Evolutionary conservation across 2,329 filamentous ascomycete species (phyloP).

Genomic region (Thielaviopsis euricoi): DNA sequence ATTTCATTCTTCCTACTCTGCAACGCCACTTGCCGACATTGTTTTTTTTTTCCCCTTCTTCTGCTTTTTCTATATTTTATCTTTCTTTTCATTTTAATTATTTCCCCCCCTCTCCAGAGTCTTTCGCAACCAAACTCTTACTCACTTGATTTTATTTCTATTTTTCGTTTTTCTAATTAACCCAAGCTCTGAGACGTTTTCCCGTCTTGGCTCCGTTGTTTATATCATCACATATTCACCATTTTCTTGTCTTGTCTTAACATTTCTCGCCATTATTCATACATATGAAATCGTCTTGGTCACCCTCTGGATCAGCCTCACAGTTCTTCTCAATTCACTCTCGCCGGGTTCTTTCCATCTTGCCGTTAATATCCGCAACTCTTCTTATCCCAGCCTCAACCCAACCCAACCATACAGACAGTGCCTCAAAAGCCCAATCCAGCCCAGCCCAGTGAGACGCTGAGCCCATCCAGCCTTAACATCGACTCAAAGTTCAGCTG

Average conservation of each 20-base stretch:
- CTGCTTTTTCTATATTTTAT: neutral
- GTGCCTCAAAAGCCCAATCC: neutral
- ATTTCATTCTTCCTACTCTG: neutral
- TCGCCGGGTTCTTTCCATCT: neutral
- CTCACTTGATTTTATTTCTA: no score
- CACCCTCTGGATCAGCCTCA: neutral
- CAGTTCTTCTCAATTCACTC: neutral
- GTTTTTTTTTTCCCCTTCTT: neutral
- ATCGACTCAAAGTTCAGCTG: neutral
- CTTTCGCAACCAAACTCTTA: no score
- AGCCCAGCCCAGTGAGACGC: neutral
- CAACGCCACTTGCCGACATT: neutral
- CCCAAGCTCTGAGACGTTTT: neutral
- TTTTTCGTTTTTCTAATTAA: neutral
- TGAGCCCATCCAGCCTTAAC: neutral
- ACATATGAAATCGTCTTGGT: neutral
- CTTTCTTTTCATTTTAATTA: neutral
- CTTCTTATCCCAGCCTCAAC: neutral
- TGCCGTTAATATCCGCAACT: neutral
- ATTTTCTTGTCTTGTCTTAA: neutral
- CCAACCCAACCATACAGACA: neutral
- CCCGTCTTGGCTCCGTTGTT: no score
- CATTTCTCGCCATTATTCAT: neutral
- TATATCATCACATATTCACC: no score
- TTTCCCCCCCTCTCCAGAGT: no score